A percentile compares a stretch with the other conserved stretches of the same genome.
Evolutionary conservation across 495 filamentous ascomycete genomes (phyloP).

Genomic region (Thozetella sp.): DNA sequence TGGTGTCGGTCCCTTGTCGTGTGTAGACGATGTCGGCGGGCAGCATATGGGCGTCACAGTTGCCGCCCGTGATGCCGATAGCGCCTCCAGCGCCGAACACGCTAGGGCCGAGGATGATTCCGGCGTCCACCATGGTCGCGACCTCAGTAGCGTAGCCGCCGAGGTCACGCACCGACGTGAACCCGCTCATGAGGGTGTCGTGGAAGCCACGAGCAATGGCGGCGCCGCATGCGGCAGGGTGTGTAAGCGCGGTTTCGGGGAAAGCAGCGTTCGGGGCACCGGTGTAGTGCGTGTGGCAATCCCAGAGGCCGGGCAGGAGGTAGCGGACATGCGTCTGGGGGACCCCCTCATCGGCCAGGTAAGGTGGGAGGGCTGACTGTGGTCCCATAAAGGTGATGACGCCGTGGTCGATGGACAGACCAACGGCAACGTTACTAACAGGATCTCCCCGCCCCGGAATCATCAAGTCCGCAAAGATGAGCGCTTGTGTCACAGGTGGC

Average conservation of each 20-base stretch:
- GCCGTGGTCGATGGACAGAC: neutral
- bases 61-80: slow-evolving; percentile 1
- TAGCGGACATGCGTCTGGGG: neutral
- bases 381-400: neutral
- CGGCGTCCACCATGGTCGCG: neutral
- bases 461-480: neutral
- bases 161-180: neutral
- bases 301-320: neutral
- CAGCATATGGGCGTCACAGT: neutral
- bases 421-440: neutral
- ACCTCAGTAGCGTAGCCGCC: neutral
- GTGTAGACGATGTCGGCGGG: neutral
- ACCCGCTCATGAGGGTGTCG: neutral
- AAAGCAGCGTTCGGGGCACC: neutral
- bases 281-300: neutral
- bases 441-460: neutral
- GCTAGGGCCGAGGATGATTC: neutral
- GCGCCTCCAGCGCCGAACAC: neutral
- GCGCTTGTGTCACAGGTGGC: neutral
- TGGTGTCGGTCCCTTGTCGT: neutral
- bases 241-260: neutral
- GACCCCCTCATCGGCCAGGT: neutral
- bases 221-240: neutral
- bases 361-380: neutral
- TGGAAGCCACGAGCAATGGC: neutral